Evolutionary conservation across 2,329 filamentous ascomycete species (phyloP).

Genomic region (Sclerotiophoma versabilis): DNA sequence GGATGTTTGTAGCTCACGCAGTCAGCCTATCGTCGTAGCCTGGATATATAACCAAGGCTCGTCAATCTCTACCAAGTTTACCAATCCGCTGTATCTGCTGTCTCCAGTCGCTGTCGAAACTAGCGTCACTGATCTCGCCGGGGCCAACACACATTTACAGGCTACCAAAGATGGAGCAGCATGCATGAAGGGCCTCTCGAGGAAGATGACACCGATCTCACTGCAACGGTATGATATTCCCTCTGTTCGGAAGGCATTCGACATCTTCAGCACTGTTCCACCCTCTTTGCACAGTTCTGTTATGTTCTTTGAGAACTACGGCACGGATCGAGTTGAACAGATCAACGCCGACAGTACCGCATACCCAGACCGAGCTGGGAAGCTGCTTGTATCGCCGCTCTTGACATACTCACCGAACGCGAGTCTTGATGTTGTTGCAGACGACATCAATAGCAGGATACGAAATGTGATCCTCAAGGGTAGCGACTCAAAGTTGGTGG

Average conservation of each 20-base stretch:
- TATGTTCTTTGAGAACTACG: slow-evolving; percentile 30
- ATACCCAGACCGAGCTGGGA: slow-evolving; percentile 24
- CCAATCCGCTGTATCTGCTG: not conserved
- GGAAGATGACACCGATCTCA: not conserved
- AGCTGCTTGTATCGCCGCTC: slow-evolving; percentile 14
- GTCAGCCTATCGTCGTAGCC: not conserved
- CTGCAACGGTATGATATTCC: not conserved
- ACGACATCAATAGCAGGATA: not conserved
- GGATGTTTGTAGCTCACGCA: not conserved
- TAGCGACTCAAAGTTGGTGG: not conserved
- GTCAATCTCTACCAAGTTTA: not conserved
- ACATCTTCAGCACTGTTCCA: not conserved
- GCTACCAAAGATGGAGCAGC: not conserved
- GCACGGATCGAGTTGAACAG: slow-evolving; percentile 20
- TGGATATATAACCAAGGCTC: not conserved
- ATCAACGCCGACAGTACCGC: slow-evolving; percentile 27
- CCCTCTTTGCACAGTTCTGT: slow-evolving; percentile 1
- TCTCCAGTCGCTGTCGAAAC: not conserved
- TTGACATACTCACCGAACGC: slow-evolving; percentile 1
- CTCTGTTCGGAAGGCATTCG: not conserved
- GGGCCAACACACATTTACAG: not conserved
- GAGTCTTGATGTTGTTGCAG: not conserved
- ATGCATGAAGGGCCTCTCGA: slow-evolving; percentile 1
- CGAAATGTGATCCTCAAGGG: not conserved
- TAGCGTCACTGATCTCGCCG: not conserved